Conservation (phyloP, 371 early-diverging fungal species). For the Nematocida sp. region DNA sequence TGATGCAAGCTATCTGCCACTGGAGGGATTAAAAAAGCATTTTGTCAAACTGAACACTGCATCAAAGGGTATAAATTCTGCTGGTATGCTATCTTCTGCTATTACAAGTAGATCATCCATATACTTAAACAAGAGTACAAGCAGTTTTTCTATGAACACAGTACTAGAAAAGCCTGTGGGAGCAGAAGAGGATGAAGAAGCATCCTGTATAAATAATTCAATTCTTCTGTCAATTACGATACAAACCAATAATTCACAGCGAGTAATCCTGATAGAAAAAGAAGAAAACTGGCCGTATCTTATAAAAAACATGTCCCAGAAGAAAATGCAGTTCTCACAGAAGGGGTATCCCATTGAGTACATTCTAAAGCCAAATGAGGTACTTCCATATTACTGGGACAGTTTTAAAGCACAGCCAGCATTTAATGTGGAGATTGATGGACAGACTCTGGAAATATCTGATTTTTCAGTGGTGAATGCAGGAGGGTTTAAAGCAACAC, state of each 20-base stretch:
- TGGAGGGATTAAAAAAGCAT: constrained; percentile 56
- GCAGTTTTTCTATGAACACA: not conserved
- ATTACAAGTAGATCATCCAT: not conserved
- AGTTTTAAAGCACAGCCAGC: constrained; percentile 58
- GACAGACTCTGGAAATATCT: not conserved
- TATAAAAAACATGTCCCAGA: constrained; percentile 16
- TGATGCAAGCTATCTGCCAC: constrained; percentile 57
- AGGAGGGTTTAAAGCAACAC: constrained; percentile 15
- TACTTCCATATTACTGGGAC: constrained; percentile 53
- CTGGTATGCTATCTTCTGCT: not conserved
- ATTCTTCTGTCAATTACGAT: constrained; percentile 46
- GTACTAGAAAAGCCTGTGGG: not conserved
- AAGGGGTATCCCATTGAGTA: constrained; percentile 41
- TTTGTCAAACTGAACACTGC: constrained; percentile 33
- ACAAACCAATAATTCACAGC: constrained; percentile 36
- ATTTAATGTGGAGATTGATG: constrained; percentile 30
- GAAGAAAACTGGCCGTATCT: constrained; percentile 48
- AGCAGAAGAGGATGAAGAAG: not conserved
- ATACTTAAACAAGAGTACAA: not conserved
- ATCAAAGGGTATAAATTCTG: too few relatives aligned
- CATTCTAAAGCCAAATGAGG: constrained; percentile 33
- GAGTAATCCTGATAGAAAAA: constrained; percentile 35
- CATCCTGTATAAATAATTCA: not conserved
- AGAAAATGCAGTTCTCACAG: constrained; percentile 26
- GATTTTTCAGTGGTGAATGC: constrained; percentile 5